phyloP scores from a whole-genome alignment of 139 green algal species.

The Closterium sp. region DNA sequence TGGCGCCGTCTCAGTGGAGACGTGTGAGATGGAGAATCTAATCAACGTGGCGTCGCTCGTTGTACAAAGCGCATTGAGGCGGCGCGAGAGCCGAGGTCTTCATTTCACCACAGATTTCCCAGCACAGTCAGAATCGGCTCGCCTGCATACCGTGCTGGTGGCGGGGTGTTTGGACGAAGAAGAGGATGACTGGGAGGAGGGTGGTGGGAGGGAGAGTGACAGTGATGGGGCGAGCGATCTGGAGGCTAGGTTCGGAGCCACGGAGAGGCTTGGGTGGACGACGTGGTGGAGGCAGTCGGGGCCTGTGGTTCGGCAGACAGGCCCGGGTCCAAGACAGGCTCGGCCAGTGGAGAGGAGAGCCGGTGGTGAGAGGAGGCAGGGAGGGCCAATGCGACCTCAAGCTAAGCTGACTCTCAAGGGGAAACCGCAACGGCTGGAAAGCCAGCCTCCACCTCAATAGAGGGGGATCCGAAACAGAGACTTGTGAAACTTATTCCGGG shows the following conservation, averaged over 20 bases:
- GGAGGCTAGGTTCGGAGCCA: neutral
- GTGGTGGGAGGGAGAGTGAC: neutral
- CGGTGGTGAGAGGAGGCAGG: neutral
- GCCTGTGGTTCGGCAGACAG: neutral
- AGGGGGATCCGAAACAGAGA: neutral
- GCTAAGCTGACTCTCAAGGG: neutral
- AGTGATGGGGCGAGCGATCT: neutral
- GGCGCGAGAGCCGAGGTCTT: constrained; percentile 77
- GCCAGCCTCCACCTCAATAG: neutral
- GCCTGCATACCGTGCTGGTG: neutral
- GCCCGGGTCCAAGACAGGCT: neutral
- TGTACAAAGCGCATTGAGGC: constrained; percentile 73
- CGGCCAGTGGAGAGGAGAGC: neutral
- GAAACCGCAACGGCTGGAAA: neutral
- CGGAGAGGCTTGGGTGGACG: neutral
- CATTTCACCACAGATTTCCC: constrained; percentile 67
- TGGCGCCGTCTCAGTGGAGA: constrained; percentile 29
- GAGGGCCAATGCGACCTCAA: neutral
- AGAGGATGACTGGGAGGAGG: neutral
- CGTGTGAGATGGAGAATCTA: constrained; percentile 89
- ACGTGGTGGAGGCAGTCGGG: neutral
- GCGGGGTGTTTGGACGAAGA: neutral
- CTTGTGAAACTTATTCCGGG: too few relatives aligned
- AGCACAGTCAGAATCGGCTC: neutral
- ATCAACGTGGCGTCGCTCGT: constrained; percentile 80